Conservation (phyloP, 1,139 yeast genomes). For the Hemisphaericaspora xylanilytica region DNA sequence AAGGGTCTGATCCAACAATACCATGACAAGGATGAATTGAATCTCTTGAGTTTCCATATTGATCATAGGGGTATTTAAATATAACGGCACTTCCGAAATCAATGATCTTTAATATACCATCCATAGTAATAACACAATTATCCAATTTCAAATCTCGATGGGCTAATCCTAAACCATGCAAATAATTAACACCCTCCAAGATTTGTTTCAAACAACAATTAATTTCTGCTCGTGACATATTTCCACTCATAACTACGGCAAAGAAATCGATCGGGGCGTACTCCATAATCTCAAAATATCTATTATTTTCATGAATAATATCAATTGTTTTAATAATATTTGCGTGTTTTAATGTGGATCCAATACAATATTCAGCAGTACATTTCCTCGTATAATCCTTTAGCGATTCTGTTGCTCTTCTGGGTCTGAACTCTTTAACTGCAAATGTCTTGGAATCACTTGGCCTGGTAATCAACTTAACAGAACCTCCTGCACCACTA, state of each 20-base stretch:
- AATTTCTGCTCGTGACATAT: slow-evolving; percentile 81
- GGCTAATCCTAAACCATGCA: slow-evolving; percentile 87
- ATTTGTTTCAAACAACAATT: slow-evolving; percentile 90
- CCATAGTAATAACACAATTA: slow-evolving; percentile 83
- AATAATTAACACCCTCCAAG: slow-evolving; percentile 75
- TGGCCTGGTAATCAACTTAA: slow-evolving; percentile 76
- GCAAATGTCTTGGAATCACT: slow-evolving; percentile 87
- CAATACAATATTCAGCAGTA: slow-evolving; percentile 96
- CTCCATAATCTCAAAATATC: slow-evolving; percentile 95
- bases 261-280: slow-evolving; percentile 95
- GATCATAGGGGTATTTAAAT: slow-evolving; percentile 86
- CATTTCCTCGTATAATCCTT: slow-evolving; percentile 94
- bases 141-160: slow-evolving; percentile 95
- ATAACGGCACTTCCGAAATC: slow-evolving; percentile 97
- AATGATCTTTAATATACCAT: slow-evolving; percentile 86
- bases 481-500: slow-evolving; percentile 98
- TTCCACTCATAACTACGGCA: slow-evolving; percentile 96
- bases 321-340: slow-evolving; percentile 93
- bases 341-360: slow-evolving; percentile 92
- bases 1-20: slow-evolving; percentile 97
- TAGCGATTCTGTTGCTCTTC: slow-evolving; percentile 76
- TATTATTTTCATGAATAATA: slow-evolving; percentile 79
- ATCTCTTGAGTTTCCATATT: slow-evolving; percentile 42
- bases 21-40: slow-evolving; percentile 83
- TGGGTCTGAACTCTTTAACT: slow-evolving; percentile 91